Evolutionary conservation across 1,139 yeast species (phyloP), one percentile per base, ranked within the genome.

Genomic region (Yarrowia galli): DNA sequence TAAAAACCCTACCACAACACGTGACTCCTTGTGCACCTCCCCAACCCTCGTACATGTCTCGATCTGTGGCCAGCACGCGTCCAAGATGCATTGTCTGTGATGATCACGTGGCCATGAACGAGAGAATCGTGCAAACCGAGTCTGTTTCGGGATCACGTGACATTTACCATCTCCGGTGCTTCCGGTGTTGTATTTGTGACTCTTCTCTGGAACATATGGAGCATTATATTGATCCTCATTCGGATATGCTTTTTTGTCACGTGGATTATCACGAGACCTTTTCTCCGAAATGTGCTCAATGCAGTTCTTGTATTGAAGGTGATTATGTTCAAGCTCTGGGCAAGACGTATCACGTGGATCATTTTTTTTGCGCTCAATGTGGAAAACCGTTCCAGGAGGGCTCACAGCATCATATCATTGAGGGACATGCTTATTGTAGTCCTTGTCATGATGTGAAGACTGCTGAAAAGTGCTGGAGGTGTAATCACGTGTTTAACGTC

Each of bases 341-440:
- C 12, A 70, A 71, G 58, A 71, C 75, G 36, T 78, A 75, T 74
- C 80, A 78, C 68, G 71, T 70, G 10, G 79, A 75, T 36, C 80
- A 78, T 54, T 78, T 78, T 66, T 76, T 76, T 68, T 78, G 80
- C 69, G 75, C 75, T 9, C 75, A 74, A 18, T 78, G 80, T 69
- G 74, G 76, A 48, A 70, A 69, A 46, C 74, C 75, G 15, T 72
- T 75, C 67, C 69, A 67, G 45, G 71, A 69, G 40, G 68, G 68
- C 4, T 73, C 70, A n/a, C 72, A 71, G 32, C 76, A 75, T 68
- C 75, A 71, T 64, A 69, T 74, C 10, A 70, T 75, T 32, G 74
- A 72, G n/a, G 68, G 70, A 38, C 69, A 72, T 40, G 74, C 77
- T 9, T 70, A 76, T 71, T 78, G 80, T 46, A 71, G 68, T 23